These are phyloP conservation scores for Tephrocybe sp. DNA, from an alignment of 768 basidiomycete species.

Conservation along the genomic window DNA sequence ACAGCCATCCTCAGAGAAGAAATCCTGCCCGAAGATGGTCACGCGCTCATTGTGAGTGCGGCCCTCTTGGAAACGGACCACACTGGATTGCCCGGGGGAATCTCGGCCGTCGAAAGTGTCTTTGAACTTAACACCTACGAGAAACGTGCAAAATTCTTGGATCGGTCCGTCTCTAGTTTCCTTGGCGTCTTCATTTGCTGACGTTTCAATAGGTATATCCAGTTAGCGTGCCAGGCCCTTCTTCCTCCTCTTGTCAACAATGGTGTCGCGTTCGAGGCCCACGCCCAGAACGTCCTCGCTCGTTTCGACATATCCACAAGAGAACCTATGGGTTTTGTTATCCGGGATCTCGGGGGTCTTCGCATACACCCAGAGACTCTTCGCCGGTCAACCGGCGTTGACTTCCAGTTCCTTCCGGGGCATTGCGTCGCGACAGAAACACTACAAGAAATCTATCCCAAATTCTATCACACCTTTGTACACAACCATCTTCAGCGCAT, in stretches of 20 bases:
- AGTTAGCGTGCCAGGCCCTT: slow-evolving; percentile 50
- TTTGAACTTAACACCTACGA: slow-evolving; percentile 46
- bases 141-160: slow-evolving; percentile 46
- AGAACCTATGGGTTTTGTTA: slow-evolving; percentile 47
- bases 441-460: slow-evolving; percentile 51
- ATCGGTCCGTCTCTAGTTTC: slow-evolving; percentile 34
- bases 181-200: neutral
- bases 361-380: slow-evolving; percentile 54
- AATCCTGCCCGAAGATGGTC: slow-evolving; percentile 36
- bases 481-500: slow-evolving; percentile 62
- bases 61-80: slow-evolving; percentile 57
- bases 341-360: slow-evolving; percentile 59
- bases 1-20: slow-evolving; percentile 49
- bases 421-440: slow-evolving; percentile 52
- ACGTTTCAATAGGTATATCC: slow-evolving; percentile 40
- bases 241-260: slow-evolving; percentile 53
- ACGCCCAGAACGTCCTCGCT: slow-evolving; percentile 56
- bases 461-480: slow-evolving; percentile 60
- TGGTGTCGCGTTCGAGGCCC: slow-evolving; percentile 62
- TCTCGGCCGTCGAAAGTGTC: slow-evolving; percentile 46
- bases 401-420: slow-evolving; percentile 52
- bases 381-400: slow-evolving; percentile 44
- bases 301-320: slow-evolving; percentile 44
- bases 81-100: slow-evolving; percentile 34
- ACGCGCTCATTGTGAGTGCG: slow-evolving; percentile 49